Conservation (phyloP, 2,329 filamentous ascomycete species). For the Xylariaceae sp. region DNA sequence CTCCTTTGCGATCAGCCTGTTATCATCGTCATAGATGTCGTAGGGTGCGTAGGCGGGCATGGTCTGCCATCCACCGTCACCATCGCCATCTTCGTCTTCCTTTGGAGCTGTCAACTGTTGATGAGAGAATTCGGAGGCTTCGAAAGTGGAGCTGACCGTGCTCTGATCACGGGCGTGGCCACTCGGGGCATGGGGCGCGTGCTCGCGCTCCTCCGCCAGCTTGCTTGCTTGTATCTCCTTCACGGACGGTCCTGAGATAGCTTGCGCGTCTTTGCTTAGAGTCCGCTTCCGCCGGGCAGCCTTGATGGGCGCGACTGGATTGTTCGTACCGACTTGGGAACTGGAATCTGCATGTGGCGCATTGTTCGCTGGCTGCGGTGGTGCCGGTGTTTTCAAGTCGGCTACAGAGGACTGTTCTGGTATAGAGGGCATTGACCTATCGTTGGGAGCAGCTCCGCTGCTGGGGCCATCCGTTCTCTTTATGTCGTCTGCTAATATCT, state of each 20-base stretch:
- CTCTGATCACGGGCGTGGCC: conserved; percentile 39
- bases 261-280: conserved; percentile 20
- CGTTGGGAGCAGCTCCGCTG: neutral
- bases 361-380: conserved; percentile 17
- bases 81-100: conserved; percentile 52
- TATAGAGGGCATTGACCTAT: neutral
- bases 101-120: conserved; percentile 67
- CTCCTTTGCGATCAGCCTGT: conserved; percentile 80
- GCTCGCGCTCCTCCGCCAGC: conserved; percentile 25
- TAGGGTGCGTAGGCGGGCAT: conserved; percentile 94
- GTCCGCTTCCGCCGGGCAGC: conserved; percentile 18
- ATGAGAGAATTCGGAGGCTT: conserved; percentile 84
- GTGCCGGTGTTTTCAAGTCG: conserved; percentile 25
- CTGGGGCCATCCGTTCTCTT: conserved; percentile 1
- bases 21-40: conserved; percentile 94
- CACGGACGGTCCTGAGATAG: conserved; percentile 32
- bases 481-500: neutral
- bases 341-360: conserved; percentile 1
- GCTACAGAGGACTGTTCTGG: conserved; percentile 16
- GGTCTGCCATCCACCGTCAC: conserved; percentile 79
- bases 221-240: conserved; percentile 30
- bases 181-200: conserved; percentile 11
- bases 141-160: conserved; percentile 35
- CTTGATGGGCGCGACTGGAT: conserved; percentile 4
- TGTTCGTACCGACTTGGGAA: conserved; percentile 8